Evolutionary conservation across 2,329 filamentous ascomycete genomes (phyloP).

Genomic region (Juglanconis juglandina): DNA sequence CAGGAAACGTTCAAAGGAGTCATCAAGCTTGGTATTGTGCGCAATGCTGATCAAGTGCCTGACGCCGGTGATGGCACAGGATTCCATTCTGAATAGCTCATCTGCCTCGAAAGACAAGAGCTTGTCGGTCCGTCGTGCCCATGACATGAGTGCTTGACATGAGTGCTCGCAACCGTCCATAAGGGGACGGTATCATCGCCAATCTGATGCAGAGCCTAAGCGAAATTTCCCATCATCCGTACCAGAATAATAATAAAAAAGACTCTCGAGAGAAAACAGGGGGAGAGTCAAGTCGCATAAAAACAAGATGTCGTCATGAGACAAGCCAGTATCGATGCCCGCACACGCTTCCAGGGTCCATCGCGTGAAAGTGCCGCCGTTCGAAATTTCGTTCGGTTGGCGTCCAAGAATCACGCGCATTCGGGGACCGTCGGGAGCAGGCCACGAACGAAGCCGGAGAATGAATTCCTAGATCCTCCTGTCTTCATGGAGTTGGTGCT

Average conservation of each 20-base stretch:
- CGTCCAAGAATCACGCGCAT: conserved; percentile 24
- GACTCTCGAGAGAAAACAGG: conserved; percentile 6
- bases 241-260: conserved; percentile 2
- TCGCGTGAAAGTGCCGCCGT: conserved; percentile 1
- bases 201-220: conserved; percentile 15
- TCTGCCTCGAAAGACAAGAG: conserved; percentile 1
- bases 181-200: conserved; percentile 2
- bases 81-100: background rate
- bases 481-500: conserved; percentile 26
- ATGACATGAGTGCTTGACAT: conserved; percentile 5
- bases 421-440: conserved; percentile 35
- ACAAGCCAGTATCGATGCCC: conserved; percentile 6
- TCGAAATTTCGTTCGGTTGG: conserved; percentile 17
- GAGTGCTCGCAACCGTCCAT: conserved; percentile 9
- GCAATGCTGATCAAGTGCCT: conserved; percentile 7
- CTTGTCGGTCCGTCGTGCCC: background rate
- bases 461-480: conserved; percentile 32
- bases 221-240: conserved; percentile 7
- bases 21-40: conserved; percentile 13
- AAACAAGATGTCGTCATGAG: conserved; percentile 3
- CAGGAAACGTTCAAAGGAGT: background rate
- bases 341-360: conserved; percentile 1
- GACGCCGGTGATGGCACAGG: background rate
- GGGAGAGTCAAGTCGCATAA: conserved; percentile 10
- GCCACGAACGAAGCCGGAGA: conserved; percentile 35